Evolutionary conservation across 2,329 filamentous ascomycete genomes (phyloP), one percentile per base, ranked within the genome.

Genomic region (Mollisia scopiformis): DNA sequence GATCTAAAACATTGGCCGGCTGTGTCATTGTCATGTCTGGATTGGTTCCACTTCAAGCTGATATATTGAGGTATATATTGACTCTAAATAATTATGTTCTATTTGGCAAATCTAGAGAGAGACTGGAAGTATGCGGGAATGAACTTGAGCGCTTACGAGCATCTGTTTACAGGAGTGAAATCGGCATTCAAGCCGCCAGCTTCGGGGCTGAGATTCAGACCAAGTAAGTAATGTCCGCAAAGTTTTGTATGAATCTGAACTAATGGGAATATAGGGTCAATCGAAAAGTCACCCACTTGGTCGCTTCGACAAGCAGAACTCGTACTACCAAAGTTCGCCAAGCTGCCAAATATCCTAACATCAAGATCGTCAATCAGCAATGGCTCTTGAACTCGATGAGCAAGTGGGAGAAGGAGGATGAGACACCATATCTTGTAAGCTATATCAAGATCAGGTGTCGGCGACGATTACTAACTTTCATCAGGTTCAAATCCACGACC

Each of bases 241-340:
- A 23, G 13, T 31, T 19, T 10, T n/a, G n/a, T n/a, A n/a, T n/a
- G n/a, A n/a, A n/a, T n/a, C n/a, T n/a, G n/a, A n/a, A n/a, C n/a
- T n/a, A n/a, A 62, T 19, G 2, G 16, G 14, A 56, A n/a, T 25
- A n/a, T 6, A 82, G 79, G 33, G 80, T 93, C 7, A 83, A 82
- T 1, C 80, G 81, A 31, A 84, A 84, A 57, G 83, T 91, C 14
- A 93, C 90, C 0, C 91, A 93, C 74, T 82, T 93, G 5, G 89
- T 93, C 2, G 88, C 90, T 8, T 88, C 86, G 55, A 86, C 85
- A 19, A 82, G 85, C 16, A 82, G 89, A 25, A 90, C 90, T 31
- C 88, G 93, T 23, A 98, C 95, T 0, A 89, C 92, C 56, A 99
- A 99, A 77, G 92, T 98, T 46, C 89, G 91, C 51, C 89, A 93